These are phyloP conservation scores for Ilex aquifolium DNA, from an alignment of 257 asterid genomes.

Conservation along the genomic window DNA sequence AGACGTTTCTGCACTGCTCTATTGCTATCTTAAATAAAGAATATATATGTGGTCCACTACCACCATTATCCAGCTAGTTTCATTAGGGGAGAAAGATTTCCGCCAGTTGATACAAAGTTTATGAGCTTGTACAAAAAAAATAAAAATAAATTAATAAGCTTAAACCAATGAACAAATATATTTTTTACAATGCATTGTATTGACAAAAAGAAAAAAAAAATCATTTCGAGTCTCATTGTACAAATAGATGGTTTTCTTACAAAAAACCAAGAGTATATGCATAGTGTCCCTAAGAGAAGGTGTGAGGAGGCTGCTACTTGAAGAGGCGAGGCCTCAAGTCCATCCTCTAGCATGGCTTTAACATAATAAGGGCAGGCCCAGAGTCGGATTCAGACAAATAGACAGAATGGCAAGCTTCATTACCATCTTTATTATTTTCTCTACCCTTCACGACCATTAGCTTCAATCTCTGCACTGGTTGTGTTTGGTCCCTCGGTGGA, in stretches of 20 bases:
- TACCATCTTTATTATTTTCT: not conserved
- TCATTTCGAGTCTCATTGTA: not conserved
- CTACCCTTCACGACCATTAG: conserved; percentile 21
- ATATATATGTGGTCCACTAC: not conserved
- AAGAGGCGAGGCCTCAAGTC: too few species aligned
- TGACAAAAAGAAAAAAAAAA: not conserved
- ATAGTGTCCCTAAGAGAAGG: not conserved
- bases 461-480: conserved; percentile 16
- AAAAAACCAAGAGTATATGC: not conserved
- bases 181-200: not conserved
- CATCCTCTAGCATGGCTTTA: too few species aligned
- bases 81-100: not conserved
- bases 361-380: too few species aligned
- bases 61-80: not conserved
- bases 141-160: not conserved
- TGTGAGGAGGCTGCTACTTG: too few species aligned
- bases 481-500: conserved; percentile 23
- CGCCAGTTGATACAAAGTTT: not conserved
- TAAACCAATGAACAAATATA: not conserved
- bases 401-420: not conserved
- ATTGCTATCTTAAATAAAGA: too few species aligned
- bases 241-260: not conserved
- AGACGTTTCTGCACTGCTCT: not conserved
- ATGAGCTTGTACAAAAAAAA: not conserved
- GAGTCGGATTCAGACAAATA: too few species aligned